Conservation (phyloP, 1,284 basidiomycete genomes). For the Ustilago bromivora region DNA sequence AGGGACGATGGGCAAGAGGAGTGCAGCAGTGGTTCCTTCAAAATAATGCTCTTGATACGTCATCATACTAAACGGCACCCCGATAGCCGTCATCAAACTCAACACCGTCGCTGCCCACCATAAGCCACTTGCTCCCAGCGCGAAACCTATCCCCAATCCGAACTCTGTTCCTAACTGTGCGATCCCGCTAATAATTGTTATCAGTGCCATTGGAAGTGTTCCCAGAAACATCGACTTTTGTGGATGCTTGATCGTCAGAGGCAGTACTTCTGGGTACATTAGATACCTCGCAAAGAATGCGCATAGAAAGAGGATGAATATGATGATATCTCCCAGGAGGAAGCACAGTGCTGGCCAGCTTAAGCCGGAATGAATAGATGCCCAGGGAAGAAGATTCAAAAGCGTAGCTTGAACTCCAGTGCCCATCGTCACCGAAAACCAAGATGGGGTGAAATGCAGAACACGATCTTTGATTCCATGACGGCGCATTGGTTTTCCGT, state of each 20-base stretch:
- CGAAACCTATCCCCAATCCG: conserved; percentile 43
- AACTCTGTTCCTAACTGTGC: conserved; percentile 57
- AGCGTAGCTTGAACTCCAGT: conserved; percentile 57
- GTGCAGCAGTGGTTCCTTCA: conserved; percentile 54
- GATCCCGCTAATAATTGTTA: conserved; percentile 58
- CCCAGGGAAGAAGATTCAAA: conserved; percentile 52
- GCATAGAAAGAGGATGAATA: conserved; percentile 53
- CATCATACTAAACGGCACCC: conserved; percentile 61
- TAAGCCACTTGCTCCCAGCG: conserved; percentile 42
- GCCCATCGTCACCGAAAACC: conserved; percentile 61
- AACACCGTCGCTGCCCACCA: conserved; percentile 52
- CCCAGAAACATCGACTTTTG: conserved; percentile 60
- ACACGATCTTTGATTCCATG: conserved; percentile 48
- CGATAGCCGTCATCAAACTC: conserved; percentile 43
- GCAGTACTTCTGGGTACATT: conserved; percentile 59
- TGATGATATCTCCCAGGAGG: conserved; percentile 45
- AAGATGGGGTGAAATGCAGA: conserved; percentile 58
- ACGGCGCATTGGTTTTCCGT: conserved; percentile 47
- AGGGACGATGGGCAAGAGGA: conserved; percentile 60
- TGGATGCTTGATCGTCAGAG: conserved; percentile 61
- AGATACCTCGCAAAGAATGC: conserved; percentile 54
- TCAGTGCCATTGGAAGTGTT: conserved; percentile 58
- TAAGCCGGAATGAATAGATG: conserved; percentile 39
- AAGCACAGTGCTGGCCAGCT: conserved; percentile 41
- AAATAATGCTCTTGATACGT: conserved; percentile 62